Base-by-base conservation (phyloP, 805 yeast species). In the Ogataea saltuana region DNA sequence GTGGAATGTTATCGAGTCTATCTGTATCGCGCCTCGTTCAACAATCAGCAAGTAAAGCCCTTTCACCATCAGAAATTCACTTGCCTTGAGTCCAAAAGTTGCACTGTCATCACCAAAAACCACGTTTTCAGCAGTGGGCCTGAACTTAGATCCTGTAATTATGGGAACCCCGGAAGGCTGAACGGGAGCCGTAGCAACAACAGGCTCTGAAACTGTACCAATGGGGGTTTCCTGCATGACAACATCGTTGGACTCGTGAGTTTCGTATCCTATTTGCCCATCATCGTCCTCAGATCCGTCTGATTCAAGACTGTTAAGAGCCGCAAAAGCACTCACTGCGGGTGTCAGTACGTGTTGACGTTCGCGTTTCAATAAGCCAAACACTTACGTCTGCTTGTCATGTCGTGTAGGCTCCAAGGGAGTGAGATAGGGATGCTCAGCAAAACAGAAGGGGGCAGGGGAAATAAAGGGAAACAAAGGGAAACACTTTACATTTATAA, bases 11-110 rank as follows among this genome's bases (percentile, higher is more conserved):
- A 62, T 42, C 50, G 72, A 67, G 48, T 80, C 79, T 1, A 79
- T 46, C 3, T 60, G 48, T 0, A 76, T 55, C 0, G 75, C 71
- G 13, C 85, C 85, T 39, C 74, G 56, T 46, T 69, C 71, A 0
- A 80, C 61, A 3, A 56, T 55, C 18, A 80, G 38, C 4, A 34
- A 52, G 49, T 68, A 78, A 45, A 72, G 78, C 1, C 85, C 85
- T 42, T 65, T 62, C 1, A 80, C 41, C 29, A 76, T 50, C 3
- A 80, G 45, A 39, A 55, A 65, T 44, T 79, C 78, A 20, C 61
- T 59, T 2, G 58, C 49, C 41, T 68, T 70, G 25, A 80, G 63
- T 0, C 78, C 81, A 31, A 78, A 36, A 4, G 63, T 56, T 1
- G 69, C 63, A 35, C 63, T 56, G 5, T 61, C 54, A 3, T 60